Evolutionary conservation across 495 filamentous ascomycete genomes (phyloP), one percentile per base, ranked within the genome.

Genomic region (Daldinia concentrica): DNA sequence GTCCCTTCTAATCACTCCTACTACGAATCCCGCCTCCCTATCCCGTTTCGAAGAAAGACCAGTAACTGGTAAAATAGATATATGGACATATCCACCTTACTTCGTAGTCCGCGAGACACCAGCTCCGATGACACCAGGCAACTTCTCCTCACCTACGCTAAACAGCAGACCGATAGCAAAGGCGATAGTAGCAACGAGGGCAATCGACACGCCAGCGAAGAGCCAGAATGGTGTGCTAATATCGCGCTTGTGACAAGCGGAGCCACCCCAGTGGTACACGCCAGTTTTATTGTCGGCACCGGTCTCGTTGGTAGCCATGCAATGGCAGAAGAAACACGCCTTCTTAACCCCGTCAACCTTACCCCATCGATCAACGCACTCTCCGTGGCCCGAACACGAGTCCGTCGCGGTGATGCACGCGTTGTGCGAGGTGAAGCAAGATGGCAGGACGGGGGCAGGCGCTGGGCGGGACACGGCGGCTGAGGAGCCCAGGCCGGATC

Each of bases 241-340:
- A 78, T 99, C 94, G 75, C 89, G 89, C 86, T 98, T 99, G 80
- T 97, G 90, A 81, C 95, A 99, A 66, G 90, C 90, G 34, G 88
- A 80, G 12, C 95, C 95, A 56, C 90, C 95, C 92, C 93, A 99
- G 65, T 86, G 77, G 39, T 79, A 72, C 36, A 79, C 74, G 62
- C 77, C 73, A n/a, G 57, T 69, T 29, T 72, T 78, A 19, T 69
- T 77, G 17, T 78, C 78, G 14, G 81, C 84, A 27, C 81, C 83
- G 11, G 76, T 75, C n/a, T 82, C 79, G 8, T 82, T 64, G 6
- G 85, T 76, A 1, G 84, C 86, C 32, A 79, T 79, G 83, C 95
- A 99, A 59, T 75, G 77, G 83, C 95, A 99, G 34, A 83, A 82
- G 78, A 90, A 98, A 85, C 95, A 97, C 45, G 83, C 79, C 1